Evolutionary conservation across 805 yeast species (phyloP).

Genomic region (Teunomyces atbi): DNA sequence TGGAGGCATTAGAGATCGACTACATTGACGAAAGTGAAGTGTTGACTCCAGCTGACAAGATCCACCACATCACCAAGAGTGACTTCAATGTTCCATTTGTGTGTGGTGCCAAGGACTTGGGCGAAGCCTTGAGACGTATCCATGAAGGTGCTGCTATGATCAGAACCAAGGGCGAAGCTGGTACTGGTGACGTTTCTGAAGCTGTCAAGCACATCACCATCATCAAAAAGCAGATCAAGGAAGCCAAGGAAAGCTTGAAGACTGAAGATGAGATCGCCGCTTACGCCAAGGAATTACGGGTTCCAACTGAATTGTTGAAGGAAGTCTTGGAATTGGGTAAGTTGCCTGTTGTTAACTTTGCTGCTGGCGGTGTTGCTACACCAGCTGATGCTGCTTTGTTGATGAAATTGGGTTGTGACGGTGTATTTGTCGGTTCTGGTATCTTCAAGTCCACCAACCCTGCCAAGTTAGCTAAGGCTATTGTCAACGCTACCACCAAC

Average conservation of each 20-base stretch:
- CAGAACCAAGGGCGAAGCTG: slow-evolving; percentile 86
- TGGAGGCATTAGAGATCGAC: slow-evolving; percentile 70
- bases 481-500: slow-evolving; percentile 75
- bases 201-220: slow-evolving; percentile 73
- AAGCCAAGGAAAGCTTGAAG: slow-evolving; percentile 36
- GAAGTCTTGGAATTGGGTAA: slow-evolving; percentile 48
- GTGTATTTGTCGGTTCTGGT: slow-evolving; percentile 77
- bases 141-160: slow-evolving; percentile 86
- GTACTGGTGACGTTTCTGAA: slow-evolving; percentile 83
- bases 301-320: slow-evolving; percentile 53
- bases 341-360: slow-evolving; percentile 80
- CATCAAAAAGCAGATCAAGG: slow-evolving; percentile 55
- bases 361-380: slow-evolving; percentile 87
- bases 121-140: slow-evolving; percentile 78
- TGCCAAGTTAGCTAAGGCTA: slow-evolving; percentile 69
- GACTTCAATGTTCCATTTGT: slow-evolving; percentile 73
- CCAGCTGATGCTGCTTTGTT: slow-evolving; percentile 86
- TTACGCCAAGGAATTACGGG: slow-evolving; percentile 58
- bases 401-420: slow-evolving; percentile 80
- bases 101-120: slow-evolving; percentile 79
- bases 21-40: slow-evolving; percentile 86
- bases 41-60: slow-evolving; percentile 76
- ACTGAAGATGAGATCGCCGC: slow-evolving; percentile 45
- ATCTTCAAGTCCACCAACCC: slow-evolving; percentile 76
- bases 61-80: slow-evolving; percentile 58